Evolutionary conservation across 768 basidiomycete species (phyloP), one percentile per base, ranked within the genome.

Genomic region (Lactarius vividus): DNA sequence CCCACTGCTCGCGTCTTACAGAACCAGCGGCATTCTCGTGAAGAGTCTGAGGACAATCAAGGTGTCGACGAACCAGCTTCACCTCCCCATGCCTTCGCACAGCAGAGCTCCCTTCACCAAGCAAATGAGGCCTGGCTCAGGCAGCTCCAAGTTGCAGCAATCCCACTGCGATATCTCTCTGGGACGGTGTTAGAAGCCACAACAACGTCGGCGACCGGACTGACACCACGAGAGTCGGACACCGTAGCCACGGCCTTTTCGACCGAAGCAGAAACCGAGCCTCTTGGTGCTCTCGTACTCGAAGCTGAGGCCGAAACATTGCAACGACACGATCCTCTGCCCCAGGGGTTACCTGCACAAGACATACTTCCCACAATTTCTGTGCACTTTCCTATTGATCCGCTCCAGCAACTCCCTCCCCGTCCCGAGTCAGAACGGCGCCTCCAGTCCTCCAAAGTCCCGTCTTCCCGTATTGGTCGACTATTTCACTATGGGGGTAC

Each of bases 401-500:
- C 26, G 6, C 26, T 44, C 26, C 53, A 61, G 69, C 52, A 62
- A n/a, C 26, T 61, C 4, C 1, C 54, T 6, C 33, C 63, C 4
- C 63, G 53, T 10, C 33, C 52, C 2, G 63, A 68, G 1, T 58
- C 71, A 20, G 39, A 71, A 3, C 83, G 85, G 15, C 82, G 82
- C 23, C 77, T 92, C 2, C 86, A 87, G 72, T 86, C 94, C 0
- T 96, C 95, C 5, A 92, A 85, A 74, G 94, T 98, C 0, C 96
- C 96, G 18, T 92, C 94, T 0, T 96, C 95, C 0, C 83, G 89
- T 13, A 80, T 98, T 10, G 96, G 94, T 4, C 83, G 96, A 18
- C 73, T 98, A 9, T 92, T 98, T 70, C 96, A 98, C 71, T 98
- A 98, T 65, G 96, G 96, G 71, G 92, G 96, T 89, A 72, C 72